Conservation (phyloP, 192 early-diverging fungal genomes). For the Umbelopsis sp. region DNA sequence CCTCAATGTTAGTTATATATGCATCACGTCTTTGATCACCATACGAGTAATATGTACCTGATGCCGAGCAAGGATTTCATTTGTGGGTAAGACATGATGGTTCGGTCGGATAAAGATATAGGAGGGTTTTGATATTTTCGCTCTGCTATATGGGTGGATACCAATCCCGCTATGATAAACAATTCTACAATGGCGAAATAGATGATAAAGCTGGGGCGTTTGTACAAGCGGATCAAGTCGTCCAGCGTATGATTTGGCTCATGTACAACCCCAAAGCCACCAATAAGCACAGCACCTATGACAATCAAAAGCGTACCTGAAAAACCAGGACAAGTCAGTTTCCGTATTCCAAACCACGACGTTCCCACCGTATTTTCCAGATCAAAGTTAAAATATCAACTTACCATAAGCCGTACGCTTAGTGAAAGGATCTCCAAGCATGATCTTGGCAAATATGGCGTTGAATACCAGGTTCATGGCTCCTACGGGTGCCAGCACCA, state of each 20-base stretch:
- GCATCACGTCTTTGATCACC: not conserved
- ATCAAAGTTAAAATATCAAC: no score
- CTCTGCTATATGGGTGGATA: constrained; percentile 52
- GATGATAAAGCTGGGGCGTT: constrained; percentile 66
- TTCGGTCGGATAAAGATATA: not conserved
- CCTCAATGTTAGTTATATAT: not conserved
- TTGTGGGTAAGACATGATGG: not conserved
- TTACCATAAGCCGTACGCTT: constrained; percentile 59
- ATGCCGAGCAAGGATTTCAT: not conserved
- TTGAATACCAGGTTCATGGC: constrained; percentile 79
- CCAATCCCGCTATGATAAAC: constrained; percentile 52
- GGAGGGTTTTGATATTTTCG: not conserved
- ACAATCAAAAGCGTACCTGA: constrained; percentile 72
- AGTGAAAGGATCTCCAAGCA: constrained; percentile 69
- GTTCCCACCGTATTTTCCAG: no score
- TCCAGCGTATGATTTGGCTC: constrained; percentile 72
- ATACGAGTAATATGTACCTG: not conserved
- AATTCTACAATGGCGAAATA: constrained; percentile 64
- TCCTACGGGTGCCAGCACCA: constrained; percentile 76
- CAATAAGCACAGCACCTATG: constrained; percentile 69
- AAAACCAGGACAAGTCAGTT: constrained; percentile 2
- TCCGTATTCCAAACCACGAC: no score
- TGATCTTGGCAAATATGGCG: constrained; percentile 70
- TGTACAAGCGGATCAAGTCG: constrained; percentile 68
- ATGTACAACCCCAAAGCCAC: constrained; percentile 76